These are phyloP conservation scores for Globisporangium solare DNA, from an alignment of 352 stramenopile species.

Conservation along the genomic window DNA sequence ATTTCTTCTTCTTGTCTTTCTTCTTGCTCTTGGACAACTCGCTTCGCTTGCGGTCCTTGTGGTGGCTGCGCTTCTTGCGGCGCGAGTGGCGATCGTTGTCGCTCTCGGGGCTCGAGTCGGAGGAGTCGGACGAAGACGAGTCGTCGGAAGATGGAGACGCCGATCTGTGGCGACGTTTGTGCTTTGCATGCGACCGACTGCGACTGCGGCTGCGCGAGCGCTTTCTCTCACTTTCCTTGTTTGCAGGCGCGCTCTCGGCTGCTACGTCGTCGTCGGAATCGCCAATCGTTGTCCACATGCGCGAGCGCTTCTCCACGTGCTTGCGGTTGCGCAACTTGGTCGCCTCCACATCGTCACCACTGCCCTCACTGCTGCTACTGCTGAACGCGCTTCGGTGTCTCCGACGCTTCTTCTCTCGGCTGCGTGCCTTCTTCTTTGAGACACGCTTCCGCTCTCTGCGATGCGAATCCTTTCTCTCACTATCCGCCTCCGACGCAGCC, in stretches of 20 bases:
- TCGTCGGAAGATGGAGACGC: slow-evolving; percentile 29
- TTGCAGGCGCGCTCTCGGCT: not conserved
- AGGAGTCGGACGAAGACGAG: slow-evolving; percentile 31
- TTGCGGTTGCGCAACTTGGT: slow-evolving; percentile 7
- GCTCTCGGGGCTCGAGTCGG: slow-evolving; percentile 21
- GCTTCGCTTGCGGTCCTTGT: slow-evolving; percentile 23
- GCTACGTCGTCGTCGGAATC: slow-evolving; percentile 3
- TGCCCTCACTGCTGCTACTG: not conserved
- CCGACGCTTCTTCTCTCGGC: not conserved
- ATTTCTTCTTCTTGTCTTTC: slow-evolving; percentile 22
- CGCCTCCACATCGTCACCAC: not conserved
- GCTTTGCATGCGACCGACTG: slow-evolving; percentile 7
- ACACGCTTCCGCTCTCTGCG: slow-evolving; percentile 3
- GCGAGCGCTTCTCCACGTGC: slow-evolving; percentile 6
- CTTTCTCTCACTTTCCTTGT: slow-evolving; percentile 3
- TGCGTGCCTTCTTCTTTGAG: slow-evolving; percentile 2
- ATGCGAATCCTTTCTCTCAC: not conserved
- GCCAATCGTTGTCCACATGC: slow-evolving; percentile 8
- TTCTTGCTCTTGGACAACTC: slow-evolving; percentile 22
- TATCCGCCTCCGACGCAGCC: not conserved
- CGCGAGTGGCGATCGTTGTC: slow-evolving; percentile 12
- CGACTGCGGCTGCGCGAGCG: slow-evolving; percentile 14
- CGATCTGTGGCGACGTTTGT: slow-evolving; percentile 4
- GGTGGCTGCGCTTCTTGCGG: slow-evolving; percentile 19
- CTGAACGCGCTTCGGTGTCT: not conserved